A percentile compares a stretch with the other conserved stretches of the same genome.
These are phyloP conservation scores for Thermoascus crustaceus DNA, from an alignment of 2,329 filamentous ascomycete species.

Conservation along the genomic window DNA sequence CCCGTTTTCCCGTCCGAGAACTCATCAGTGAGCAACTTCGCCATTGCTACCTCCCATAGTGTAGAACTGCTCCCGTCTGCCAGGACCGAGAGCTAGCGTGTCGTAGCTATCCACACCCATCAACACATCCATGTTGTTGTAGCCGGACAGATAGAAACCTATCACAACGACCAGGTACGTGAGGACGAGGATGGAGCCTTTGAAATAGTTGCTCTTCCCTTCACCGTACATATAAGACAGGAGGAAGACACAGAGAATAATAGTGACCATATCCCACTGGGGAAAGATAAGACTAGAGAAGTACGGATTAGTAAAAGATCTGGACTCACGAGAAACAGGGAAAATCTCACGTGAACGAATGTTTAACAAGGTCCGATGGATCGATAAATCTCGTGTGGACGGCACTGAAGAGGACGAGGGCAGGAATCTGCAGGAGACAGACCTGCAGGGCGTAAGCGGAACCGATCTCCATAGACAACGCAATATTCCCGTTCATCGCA, in stretches of 20 bases:
- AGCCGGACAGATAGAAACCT: slow-evolving; percentile 81
- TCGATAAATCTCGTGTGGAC: slow-evolving; percentile 55
- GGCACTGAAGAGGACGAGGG: slow-evolving; percentile 83
- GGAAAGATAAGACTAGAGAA: slow-evolving; percentile 71
- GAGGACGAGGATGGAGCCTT: slow-evolving; percentile 87
- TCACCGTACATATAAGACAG: slow-evolving; percentile 97
- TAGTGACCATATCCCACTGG: slow-evolving; percentile 98
- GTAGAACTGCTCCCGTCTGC: slow-evolving; percentile 28
- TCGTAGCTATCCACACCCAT: slow-evolving; percentile 42
- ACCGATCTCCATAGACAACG: slow-evolving; percentile 96
- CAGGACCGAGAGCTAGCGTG: slow-evolving; percentile 34
- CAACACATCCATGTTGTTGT: slow-evolving; percentile 45
- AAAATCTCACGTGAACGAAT: slow-evolving; percentile 45
- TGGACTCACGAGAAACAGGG: not conserved
- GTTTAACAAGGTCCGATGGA: slow-evolving; percentile 42
- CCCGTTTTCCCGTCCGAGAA: no score
- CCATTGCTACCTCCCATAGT: slow-evolving; percentile 29
- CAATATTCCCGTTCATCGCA: slow-evolving; percentile 99
- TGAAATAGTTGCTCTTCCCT: slow-evolving; percentile 99
- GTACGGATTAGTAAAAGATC: slow-evolving; percentile 12
- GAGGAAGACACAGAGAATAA: slow-evolving; percentile 90
- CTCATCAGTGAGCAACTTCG: not conserved
- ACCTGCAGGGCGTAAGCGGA: slow-evolving; percentile 96
- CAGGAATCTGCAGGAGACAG: slow-evolving; percentile 87
- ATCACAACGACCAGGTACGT: slow-evolving; percentile 87